Base-by-base conservation (phyloP, 2,329 filamentous ascomycete genomes). In the Podosphaera xanthii region DNA sequence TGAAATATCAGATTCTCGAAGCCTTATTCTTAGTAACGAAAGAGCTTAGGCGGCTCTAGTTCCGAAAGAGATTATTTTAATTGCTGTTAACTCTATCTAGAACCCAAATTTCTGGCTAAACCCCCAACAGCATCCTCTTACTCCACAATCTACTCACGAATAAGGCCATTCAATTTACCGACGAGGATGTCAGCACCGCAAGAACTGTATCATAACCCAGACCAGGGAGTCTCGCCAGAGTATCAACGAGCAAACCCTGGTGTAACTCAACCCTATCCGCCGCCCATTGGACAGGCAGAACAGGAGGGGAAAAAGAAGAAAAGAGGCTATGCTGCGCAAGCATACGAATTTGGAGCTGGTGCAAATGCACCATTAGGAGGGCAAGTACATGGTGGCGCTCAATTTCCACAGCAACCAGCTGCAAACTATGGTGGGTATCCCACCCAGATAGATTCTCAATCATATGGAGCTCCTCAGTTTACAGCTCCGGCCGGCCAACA, bases 271-370 rank as follows among this genome's bases (percentile, higher is more conserved):
- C 61, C 63, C 31, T 64, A 68, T 38, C 62, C 67, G 46, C 65
- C 69, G 60, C 63, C 63, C 58, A 59, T 64, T 57, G 64, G 68
- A 56, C 69, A 70, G 44, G 66, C 62, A 50, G 68, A 70, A 50
- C 75, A 76, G 50, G 74, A 75, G 54, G 68, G 74, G 63, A 83
- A 79, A 71, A 89, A 89, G 76, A 96, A 95, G 81, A 95, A 94
- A 79, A 81, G 89, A 76, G 84, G 86, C 60, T 97, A 97, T 75
- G 92, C 92, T 59, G 87, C 87, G 60, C 86, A 94, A 71, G 91
- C 91, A 53, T 98, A 94, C 72, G 91, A 94, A 61, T 92, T 97
- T 67, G 88, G 86, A 57, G 79, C 80, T 57, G 92, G 91, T 67
- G 87, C 86, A 68, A 97, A 97, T 77, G 82, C 85, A 60, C 78